These are phyloP conservation scores for Arthrobotrys entomopaga DNA, from an alignment of 2,329 filamentous ascomycete species.

Conservation along the genomic window DNA sequence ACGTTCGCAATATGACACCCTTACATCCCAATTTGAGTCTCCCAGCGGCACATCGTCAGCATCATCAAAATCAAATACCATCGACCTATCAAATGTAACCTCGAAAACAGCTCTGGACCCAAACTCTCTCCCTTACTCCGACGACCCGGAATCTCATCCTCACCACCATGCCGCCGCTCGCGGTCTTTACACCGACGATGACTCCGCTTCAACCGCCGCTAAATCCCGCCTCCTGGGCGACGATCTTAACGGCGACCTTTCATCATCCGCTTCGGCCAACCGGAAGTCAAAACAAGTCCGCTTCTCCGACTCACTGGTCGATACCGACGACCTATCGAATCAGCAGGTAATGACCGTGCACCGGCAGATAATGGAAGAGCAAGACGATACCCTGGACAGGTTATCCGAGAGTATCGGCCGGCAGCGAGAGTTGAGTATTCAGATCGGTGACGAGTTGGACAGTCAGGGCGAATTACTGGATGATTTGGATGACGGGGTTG, in stretches of 20 bases:
- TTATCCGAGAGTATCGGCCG: conserved; percentile 86
- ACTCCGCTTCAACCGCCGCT: conserved; percentile 67
- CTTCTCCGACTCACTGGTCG: conserved; percentile 67
- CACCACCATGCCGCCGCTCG: conserved; percentile 72
- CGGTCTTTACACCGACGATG: conserved; percentile 61
- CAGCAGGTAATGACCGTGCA: conserved; percentile 89
- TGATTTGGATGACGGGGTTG: conserved; percentile 83
- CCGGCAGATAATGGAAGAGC: conserved; percentile 79
- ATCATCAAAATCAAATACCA: conserved; percentile 55
- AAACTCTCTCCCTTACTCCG: conserved; percentile 43
- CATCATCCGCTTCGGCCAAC: conserved; percentile 57
- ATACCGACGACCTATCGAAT: conserved; percentile 75
- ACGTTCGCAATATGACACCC: conserved; percentile 56
- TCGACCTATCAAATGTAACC: conserved; percentile 46
- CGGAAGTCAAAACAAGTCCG: conserved; percentile 63
- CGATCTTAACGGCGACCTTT: conserved; percentile 58
- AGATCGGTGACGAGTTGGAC: conserved; percentile 95
- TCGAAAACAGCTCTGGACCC: conserved; percentile 43
- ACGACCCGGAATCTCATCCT: conserved; percentile 31
- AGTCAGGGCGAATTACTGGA: conserved; percentile 88
- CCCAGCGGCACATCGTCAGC: conserved; percentile 22
- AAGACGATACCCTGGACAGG: conserved; percentile 91
- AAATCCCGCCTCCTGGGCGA: conserved; percentile 69
- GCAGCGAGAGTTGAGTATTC: conserved; percentile 90
- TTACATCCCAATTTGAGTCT: conserved; percentile 57